Evolutionary conservation across 1,284 basidiomycete species (phyloP).

Genomic region (Sanghuangporus weigelae): DNA sequence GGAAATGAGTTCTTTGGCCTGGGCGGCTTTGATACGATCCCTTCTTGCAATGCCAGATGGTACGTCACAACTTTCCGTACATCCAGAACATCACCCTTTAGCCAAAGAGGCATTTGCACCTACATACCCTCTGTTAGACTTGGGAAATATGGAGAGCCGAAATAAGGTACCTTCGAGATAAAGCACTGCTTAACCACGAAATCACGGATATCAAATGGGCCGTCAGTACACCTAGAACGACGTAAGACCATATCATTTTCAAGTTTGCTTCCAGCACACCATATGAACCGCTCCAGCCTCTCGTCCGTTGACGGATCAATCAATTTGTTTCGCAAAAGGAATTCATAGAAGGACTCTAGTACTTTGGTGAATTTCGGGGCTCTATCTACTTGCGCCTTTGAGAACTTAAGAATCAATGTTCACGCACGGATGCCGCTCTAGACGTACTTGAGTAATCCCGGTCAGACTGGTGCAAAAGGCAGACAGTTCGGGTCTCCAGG

Average conservation of each 20-base stretch:
- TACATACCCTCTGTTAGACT: conserved; percentile 33
- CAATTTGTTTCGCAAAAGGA: conserved; percentile 63
- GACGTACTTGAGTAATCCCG: conserved; percentile 80
- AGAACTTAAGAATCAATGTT: not conserved
- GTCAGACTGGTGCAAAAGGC: conserved; percentile 85
- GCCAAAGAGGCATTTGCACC: conserved; percentile 65
- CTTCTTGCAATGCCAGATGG: conserved; percentile 30
- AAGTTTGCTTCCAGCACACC: conserved; percentile 14
- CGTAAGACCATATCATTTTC: not conserved
- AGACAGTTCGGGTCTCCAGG: conserved; percentile 78
- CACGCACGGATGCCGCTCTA: not conserved
- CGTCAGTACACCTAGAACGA: conserved; percentile 73
- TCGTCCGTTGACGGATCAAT: conserved; percentile 54
- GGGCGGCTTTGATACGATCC: conserved; percentile 21
- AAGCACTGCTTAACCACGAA: conserved; percentile 85
- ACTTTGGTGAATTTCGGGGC: conserved; percentile 77
- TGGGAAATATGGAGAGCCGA: conserved; percentile 26
- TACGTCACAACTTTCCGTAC: conserved; percentile 55
- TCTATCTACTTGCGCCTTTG: conserved; percentile 71
- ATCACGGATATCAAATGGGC: conserved; percentile 79
- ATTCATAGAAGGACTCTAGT: conserved; percentile 57
- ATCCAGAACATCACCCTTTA: conserved; percentile 65
- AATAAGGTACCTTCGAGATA: conserved; percentile 61
- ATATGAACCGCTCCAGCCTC: conserved; percentile 44
- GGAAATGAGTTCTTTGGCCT: conserved; percentile 15